A percentile compares a stretch with the other conserved stretches of the same genome.
Evolutionary conservation across 306 rosid species (phyloP).

Genomic region (Delonix regia): DNA sequence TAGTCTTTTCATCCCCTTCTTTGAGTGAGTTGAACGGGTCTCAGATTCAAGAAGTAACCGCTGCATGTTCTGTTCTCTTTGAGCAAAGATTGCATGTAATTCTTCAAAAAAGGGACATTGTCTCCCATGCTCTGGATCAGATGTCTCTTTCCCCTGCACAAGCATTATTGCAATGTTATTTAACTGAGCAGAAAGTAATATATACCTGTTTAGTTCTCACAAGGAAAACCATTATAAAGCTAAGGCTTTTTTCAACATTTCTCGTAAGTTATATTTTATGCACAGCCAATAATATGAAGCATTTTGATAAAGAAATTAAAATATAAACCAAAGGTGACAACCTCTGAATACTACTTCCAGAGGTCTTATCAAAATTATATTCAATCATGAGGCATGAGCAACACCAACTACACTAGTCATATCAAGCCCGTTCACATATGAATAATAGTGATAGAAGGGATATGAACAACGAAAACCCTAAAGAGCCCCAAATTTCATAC

Average conservation of each 20-base stretch:
- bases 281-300: not conserved
- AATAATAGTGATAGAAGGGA: not conserved
- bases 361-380: not conserved
- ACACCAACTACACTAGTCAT: not conserved
- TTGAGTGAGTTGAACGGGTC: conserved; percentile 52
- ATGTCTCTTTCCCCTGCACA: conserved; percentile 86
- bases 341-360: not conserved
- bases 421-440: not conserved
- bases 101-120: conserved; percentile 90
- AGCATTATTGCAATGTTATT: conserved; percentile 4
- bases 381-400: not conserved
- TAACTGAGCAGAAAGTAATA: not conserved
- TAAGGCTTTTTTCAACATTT: not conserved
- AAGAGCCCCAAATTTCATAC: conserved; percentile 5
- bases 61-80: conserved; percentile 75
- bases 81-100: conserved; percentile 70
- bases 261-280: not conserved
- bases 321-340: not conserved
- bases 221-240: not conserved
- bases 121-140: conserved; percentile 72
- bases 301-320: not conserved
- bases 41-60: conserved; percentile 70
- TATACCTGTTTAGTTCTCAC: not conserved
- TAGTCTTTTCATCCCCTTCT: conserved; percentile 59
- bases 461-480: not conserved